Conservation (phyloP, 148 eudicot genomes). For the Silene latifolia region DNA sequence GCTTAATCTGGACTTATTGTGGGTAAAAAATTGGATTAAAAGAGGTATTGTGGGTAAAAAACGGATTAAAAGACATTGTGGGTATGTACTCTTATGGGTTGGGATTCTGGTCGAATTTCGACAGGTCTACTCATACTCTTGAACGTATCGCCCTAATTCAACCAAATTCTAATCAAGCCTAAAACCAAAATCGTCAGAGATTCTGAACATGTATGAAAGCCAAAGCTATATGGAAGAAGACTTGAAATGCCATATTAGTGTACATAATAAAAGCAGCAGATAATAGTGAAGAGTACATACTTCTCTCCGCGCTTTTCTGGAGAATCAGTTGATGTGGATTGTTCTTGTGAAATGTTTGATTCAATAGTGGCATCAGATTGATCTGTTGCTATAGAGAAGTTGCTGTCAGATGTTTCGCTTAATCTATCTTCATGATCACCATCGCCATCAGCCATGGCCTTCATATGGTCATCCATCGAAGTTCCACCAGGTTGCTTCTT, state of each 20-base stretch:
- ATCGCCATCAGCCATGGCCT: slow-evolving; percentile 19
- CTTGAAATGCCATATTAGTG: not conserved
- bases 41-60: not conserved
- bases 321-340: slow-evolving; percentile 30
- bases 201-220: not conserved
- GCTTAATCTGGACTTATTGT: too few relatives aligned
- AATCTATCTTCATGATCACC: slow-evolving; percentile 41
- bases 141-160: not conserved
- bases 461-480: slow-evolving; percentile 22
- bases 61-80: not conserved
- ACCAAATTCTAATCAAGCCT: not conserved
- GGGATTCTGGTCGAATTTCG: not conserved
- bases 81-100: not conserved
- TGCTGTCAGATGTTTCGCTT: slow-evolving; percentile 44
- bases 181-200: not conserved
- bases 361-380: slow-evolving; percentile 41
- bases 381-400: slow-evolving; percentile 47
- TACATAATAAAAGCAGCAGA: not conserved
- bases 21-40: not conserved
- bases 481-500: slow-evolving; percentile 23
- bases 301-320: slow-evolving; percentile 33
- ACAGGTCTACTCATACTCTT: not conserved
- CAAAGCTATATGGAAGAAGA: not conserved
- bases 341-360: slow-evolving; percentile 23
- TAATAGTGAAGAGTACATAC: slow-evolving; percentile 34